Evolutionary conservation across 768 basidiomycete genomes (phyloP), one percentile per base, ranked within the genome.

Genomic region (Boletus rubropictus): DNA sequence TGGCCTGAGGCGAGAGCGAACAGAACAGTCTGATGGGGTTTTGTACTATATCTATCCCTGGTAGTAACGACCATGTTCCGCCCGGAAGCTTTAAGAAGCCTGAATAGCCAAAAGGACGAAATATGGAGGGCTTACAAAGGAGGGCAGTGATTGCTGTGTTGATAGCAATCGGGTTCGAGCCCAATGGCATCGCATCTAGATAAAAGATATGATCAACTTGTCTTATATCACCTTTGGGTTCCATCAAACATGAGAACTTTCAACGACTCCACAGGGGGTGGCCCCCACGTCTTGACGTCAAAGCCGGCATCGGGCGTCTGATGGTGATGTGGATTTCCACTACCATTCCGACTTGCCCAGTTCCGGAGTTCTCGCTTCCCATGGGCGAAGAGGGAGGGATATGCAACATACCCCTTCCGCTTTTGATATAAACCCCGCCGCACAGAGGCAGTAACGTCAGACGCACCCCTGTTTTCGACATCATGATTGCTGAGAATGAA

Each of bases 41-140:
- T 18, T n/a, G 46, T 34, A 20, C 28, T 66, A 64, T 66, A 66
- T 62, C 54, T 66, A 66, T 49, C 27, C 29, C 39, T 39, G 44
- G 37, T 27, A 9, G 37, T 44, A 55, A 35, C 10, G 9, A 36
- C 12, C 40, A 40, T 31, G 46, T 34, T 36, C 32, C n/a, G n/a
- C n/a, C 17, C 45, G 54, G 41, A 18, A 5, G 35, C 17, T 42
- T 42, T 50, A 42, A 42, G 45, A 48, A 49, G 28, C 28, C 8
- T 25, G 41, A 4, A 48, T 42, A 51, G 24, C 49, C 53, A 39
- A 59, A 51, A 44, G 18, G 31, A 59, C 49, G 48, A 22, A 18
- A 37, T 11, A 7, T n/a, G 33, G 9, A 18, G 32, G 35, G 25
- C 49, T 21, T 47, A 28, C 38, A 38, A n/a, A 21, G 10, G 8